Evolutionary conservation across 352 stramenopile genomes (phyloP).

Genomic region (Globisporangium emineosum): DNA sequence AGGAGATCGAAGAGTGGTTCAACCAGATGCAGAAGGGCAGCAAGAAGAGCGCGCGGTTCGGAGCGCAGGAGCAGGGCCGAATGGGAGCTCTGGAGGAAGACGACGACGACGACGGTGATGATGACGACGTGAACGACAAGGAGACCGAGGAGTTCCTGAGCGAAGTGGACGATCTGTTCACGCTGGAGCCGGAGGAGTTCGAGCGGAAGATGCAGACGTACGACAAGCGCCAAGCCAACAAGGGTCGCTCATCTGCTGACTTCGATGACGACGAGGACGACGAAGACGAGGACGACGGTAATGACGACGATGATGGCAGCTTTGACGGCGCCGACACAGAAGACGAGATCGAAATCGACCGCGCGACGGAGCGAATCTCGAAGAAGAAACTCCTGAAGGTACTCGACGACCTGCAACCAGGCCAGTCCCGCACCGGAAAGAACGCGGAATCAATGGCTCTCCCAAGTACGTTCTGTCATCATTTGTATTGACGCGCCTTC

Average conservation of each 20-base stretch:
- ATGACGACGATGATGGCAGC: conserved; percentile 24
- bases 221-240: conserved; percentile 38
- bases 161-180: conserved; percentile 69
- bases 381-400: conserved; percentile 71
- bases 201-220: conserved; percentile 53
- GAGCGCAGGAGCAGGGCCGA: conserved; percentile 29
- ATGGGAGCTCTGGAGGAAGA: conserved; percentile 26
- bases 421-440: conserved; percentile 26
- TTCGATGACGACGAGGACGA: conserved; percentile 15
- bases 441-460: conserved; percentile 48
- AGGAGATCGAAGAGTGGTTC: conserved; percentile 47
- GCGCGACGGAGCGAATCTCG: conserved; percentile 60
- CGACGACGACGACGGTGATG: conserved; percentile 23
- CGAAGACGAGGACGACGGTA: conserved; percentile 18
- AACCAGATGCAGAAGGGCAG: conserved; percentile 35
- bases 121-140: conserved; percentile 37
- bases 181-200: conserved; percentile 54
- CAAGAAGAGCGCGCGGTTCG: conserved; percentile 17
- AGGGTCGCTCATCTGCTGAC: conserved; percentile 1
- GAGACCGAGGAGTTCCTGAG: conserved; percentile 68
- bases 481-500: background rate
- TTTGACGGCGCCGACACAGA: conserved; percentile 17
- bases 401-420: conserved; percentile 57
- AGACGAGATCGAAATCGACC: conserved; percentile 48
- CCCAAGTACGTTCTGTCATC: conserved; percentile 5